Base-by-base conservation (phyloP, 345 rosid genomes). In the Sonneratia caseolaris region DNA sequence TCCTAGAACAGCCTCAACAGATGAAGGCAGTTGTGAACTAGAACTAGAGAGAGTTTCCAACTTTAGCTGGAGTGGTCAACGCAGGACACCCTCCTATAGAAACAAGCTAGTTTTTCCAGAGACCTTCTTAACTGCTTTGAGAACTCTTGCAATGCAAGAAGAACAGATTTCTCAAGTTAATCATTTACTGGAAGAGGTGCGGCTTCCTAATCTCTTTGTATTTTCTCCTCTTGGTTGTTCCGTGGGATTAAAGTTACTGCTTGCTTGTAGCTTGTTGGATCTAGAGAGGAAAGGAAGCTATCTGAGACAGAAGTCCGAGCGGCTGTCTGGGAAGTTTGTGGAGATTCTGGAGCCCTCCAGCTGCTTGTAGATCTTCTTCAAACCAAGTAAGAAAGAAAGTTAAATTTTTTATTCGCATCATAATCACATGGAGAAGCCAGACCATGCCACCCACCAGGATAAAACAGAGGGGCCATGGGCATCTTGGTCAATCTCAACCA, bases 61-160 rank as follows among this genome's bases (percentile, higher is more conserved):
- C 82, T 89, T 84, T 77, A 93, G 97, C 83, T 93, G 98, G 96
- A 88, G 96, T 76, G 98, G 98, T 75, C 83, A 86, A 75, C 97
- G 98, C 68, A 84, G 66, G 79, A 83, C 37, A 7, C 97, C 98
- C 61, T 82, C 91, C 10, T 93, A 93, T 71, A n/a, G 75, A 75
- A 80, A 83, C 77, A 87, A 89, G 79, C 82, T 93, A 76, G 88
- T 93, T 64, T 89, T 93, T 77, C 94, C 96, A 21, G 97, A 88
- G 71, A 89, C 82, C n/a, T 85, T 93, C 69, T 81, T 93, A 76
- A 78, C 89, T 78, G 84, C 91, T 48, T 79, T 93, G 81, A 91
- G 98, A 80, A 93, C 97, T 66, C 81, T 91, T 64, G 81, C 89
- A 71, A 91, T 93, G 92, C 83, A 56, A 79, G 96, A 88, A 83